A percentile compares a stretch with the other conserved stretches of the same genome.
Conservation (phyloP, 2,329 filamentous ascomycete species). For the Aspergillus calidoustus region DNA sequence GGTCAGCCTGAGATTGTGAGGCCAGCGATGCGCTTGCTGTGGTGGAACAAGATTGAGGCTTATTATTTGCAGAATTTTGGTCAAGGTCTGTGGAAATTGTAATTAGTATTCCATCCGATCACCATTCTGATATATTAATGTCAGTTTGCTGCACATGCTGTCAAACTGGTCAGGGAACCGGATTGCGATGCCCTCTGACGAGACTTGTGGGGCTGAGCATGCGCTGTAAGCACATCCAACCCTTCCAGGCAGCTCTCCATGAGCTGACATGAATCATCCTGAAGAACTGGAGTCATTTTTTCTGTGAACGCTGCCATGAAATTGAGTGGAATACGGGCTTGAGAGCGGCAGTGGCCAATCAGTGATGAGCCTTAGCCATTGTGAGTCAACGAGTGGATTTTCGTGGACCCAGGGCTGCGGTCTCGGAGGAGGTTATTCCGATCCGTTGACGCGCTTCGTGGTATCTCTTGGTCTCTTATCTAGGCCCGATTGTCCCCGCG, state of each 20-base stretch:
- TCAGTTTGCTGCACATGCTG: neutral
- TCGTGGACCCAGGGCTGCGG: neutral
- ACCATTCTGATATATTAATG: no score
- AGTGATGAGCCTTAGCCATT: neutral
- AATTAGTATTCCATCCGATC: no score
- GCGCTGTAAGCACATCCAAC: neutral
- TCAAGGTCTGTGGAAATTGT: no score
- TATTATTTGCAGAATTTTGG: no score
- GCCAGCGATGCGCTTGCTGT: no score
- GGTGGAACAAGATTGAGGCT: no score
- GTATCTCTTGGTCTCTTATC: constrained; percentile 24
- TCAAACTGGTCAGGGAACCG: neutral
- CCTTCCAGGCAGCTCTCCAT: neutral
- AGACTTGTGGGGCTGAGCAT: neutral
- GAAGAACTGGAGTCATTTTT: neutral
- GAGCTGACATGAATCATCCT: constrained; percentile 7
- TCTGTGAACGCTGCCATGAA: neutral
- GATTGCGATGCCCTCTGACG: neutral
- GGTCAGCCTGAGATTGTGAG: no score
- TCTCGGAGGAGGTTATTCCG: neutral
- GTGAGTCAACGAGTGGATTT: constrained; percentile 17
- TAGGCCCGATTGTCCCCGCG: constrained; percentile 5
- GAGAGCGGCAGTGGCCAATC: constrained; percentile 3
- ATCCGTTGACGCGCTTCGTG: constrained; percentile 4
- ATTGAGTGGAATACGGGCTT: neutral